Conservation (phyloP, 805 yeast genomes). For the Starmerella ratchasimensis region DNA sequence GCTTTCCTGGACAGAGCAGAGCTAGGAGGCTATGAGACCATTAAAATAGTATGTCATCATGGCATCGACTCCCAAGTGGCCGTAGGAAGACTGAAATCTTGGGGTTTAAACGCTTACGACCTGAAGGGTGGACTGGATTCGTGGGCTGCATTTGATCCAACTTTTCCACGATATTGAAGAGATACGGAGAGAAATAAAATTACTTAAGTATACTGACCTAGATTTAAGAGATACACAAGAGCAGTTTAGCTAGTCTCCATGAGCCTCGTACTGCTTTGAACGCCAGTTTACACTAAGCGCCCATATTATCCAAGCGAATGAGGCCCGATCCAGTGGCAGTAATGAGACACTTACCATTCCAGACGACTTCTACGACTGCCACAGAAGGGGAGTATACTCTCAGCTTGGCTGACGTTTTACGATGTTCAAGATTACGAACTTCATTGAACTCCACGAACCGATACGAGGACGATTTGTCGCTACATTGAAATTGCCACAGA, state of each 20-base stretch:
- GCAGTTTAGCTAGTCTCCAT: too few species aligned
- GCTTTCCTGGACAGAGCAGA: conserved; percentile 21
- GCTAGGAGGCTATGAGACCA: conserved; percentile 20
- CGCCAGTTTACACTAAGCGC: conserved; percentile 2
- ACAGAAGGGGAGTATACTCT: conserved; percentile 37
- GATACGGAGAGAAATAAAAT: background rate
- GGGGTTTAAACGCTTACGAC: conserved; percentile 47
- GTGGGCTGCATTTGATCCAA: conserved; percentile 53
- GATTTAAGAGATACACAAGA: background rate
- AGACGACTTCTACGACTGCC: conserved; percentile 36
- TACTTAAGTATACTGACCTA: background rate
- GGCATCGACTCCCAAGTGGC: conserved; percentile 90
- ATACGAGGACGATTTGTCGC: conserved; percentile 28
- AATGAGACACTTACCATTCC: conserved; percentile 49
- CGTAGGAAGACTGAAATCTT: conserved; percentile 38
- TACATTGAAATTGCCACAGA: conserved; percentile 30
- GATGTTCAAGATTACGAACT: conserved; percentile 23
- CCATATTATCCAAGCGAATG: conserved; percentile 28
- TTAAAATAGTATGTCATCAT: conserved; percentile 63
- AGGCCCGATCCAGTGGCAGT: conserved; percentile 42
- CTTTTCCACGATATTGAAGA: conserved; percentile 47
- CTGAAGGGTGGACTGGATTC: conserved; percentile 62
- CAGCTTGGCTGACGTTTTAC: conserved; percentile 20
- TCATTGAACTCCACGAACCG: conserved; percentile 33
- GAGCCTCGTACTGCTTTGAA: too few species aligned